Evolutionary conservation across 345 rosid species (phyloP).

Genomic region (Balakata baccata): DNA sequence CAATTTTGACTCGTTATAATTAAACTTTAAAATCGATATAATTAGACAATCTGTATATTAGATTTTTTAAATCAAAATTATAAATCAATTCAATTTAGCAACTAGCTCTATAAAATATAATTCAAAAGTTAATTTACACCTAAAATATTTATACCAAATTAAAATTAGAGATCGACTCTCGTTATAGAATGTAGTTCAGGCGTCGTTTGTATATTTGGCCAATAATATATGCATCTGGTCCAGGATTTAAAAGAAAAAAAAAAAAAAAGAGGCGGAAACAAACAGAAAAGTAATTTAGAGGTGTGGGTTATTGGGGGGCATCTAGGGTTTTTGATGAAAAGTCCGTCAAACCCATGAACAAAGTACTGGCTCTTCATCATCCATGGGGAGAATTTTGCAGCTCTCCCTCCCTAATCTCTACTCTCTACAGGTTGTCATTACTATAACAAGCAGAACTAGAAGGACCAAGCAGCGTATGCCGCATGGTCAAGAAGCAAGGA

Average conservation of each 20-base stretch:
- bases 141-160: too few species aligned
- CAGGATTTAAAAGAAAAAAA: neutral
- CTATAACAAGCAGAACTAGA: neutral
- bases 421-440: too few species aligned
- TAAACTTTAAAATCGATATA: too few species aligned
- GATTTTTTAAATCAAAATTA: too few species aligned
- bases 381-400: conserved; percentile 2
- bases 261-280: conserved; percentile 5
- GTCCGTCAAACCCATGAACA: conserved; percentile 15
- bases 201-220: too few species aligned
- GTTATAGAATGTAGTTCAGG: too few species aligned
- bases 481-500: neutral
- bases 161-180: too few species aligned
- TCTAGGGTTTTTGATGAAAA: conserved; percentile 21
- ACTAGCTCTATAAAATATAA: too few species aligned
- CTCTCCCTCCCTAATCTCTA: neutral
- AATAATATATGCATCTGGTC: neutral
- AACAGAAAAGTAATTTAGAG: conserved; percentile 20
- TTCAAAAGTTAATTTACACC: too few species aligned
- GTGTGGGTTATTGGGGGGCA: conserved; percentile 19
- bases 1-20: too few species aligned
- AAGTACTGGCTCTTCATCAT: conserved; percentile 10
- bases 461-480: neutral
- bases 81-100: too few species aligned
- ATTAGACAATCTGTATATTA: too few species aligned